Conservation (phyloP, 352 stramenopile species). For the Pythium rhizo-oryzae region DNA sequence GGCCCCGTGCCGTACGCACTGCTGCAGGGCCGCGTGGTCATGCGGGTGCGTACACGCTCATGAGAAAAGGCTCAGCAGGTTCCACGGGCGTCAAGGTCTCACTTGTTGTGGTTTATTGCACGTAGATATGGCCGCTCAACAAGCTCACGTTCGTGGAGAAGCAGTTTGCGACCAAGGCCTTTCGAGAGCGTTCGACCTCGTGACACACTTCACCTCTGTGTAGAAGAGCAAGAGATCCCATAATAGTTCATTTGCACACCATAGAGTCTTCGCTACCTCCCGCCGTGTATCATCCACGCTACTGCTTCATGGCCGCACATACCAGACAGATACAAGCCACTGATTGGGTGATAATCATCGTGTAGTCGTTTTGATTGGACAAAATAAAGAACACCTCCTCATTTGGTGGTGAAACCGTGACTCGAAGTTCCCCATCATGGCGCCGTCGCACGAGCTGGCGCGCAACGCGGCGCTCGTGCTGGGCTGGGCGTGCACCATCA, state of each 20-base stretch:
- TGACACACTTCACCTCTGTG: background rate
- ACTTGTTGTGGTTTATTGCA: background rate
- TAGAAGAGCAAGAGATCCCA: too few species aligned
- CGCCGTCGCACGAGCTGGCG: conserved; percentile 13
- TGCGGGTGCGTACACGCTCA: conserved; percentile 57
- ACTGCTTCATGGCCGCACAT: background rate
- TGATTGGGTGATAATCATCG: background rate
- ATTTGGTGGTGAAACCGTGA: background rate
- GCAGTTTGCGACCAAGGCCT: conserved; percentile 51
- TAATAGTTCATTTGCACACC: too few species aligned
- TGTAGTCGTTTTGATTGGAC: conserved; percentile 8
- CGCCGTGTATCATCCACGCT: background rate
- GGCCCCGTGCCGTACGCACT: conserved; percentile 93
- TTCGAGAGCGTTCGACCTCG: conserved; percentile 40
- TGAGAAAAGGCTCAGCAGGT: background rate
- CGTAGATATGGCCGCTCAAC: conserved; percentile 79
- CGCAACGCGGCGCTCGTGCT: conserved; percentile 63
- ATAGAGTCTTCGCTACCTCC: background rate
- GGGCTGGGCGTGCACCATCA: conserved; percentile 61
- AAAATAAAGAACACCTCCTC: background rate
- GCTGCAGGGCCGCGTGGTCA: conserved; percentile 88
- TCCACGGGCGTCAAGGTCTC: conserved; percentile 1
- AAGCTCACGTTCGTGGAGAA: conserved; percentile 70
- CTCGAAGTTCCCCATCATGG: background rate
- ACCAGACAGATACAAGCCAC: background rate